Conservation (phyloP, 495 filamentous ascomycete genomes). For the Letharia lupina region DNA sequence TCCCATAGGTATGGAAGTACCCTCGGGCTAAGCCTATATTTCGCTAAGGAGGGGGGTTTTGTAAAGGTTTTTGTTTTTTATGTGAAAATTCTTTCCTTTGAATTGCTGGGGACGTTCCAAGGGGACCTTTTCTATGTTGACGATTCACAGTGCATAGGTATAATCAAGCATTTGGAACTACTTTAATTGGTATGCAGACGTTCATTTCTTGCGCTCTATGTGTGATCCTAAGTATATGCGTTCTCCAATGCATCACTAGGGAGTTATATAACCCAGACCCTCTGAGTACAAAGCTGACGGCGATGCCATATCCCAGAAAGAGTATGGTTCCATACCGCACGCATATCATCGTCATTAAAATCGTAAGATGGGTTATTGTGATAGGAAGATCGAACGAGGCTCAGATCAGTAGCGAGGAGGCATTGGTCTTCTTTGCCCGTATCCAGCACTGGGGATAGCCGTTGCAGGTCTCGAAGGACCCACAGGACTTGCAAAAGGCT, state of each 20-base stretch:
- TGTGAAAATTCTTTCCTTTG: no score
- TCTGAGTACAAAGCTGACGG: not conserved
- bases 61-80: no score
- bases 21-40: no score
- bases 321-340: not conserved
- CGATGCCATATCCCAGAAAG: not conserved
- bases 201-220: not conserved
- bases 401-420: conserved; percentile 6
- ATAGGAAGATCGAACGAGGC: not conserved
- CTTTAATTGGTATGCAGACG: not conserved
- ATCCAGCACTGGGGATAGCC: conserved; percentile 11
- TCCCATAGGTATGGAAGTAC: no score
- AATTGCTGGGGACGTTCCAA: no score
- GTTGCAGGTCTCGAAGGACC: conserved; percentile 20
- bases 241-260: not conserved
- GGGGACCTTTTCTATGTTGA: not conserved
- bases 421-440: conserved; percentile 13
- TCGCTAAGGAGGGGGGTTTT: no score
- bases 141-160: not conserved
- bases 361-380: not conserved
- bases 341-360: not conserved
- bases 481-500: conserved; percentile 11
- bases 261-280: not conserved
- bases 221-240: not conserved
- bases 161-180: not conserved